Percentiles rank a stretch among this genome's conserved stretches.
These are phyloP conservation scores for Kluyveromyces lactis DNA, from an alignment of 805 yeast species.

Conservation along the genomic window DNA sequence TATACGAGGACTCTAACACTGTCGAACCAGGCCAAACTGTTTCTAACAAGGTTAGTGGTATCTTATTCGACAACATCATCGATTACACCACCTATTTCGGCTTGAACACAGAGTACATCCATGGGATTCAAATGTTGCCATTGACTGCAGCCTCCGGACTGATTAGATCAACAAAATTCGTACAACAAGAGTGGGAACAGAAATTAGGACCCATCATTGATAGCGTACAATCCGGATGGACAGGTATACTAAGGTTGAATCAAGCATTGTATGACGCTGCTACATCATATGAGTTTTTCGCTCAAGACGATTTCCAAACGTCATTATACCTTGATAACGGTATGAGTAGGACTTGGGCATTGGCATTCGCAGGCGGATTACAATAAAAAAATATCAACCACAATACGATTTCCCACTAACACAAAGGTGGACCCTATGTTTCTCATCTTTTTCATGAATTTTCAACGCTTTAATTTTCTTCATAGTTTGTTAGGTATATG, in stretches of 20 bases:
- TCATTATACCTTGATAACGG: slow-evolving; percentile 46
- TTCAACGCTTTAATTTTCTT: too few relatives aligned
- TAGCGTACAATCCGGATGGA: slow-evolving; percentile 51
- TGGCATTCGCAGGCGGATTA: slow-evolving; percentile 50
- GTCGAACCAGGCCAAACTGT: slow-evolving; percentile 44
- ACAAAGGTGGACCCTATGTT: too few relatives aligned
- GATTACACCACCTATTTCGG: slow-evolving; percentile 73
- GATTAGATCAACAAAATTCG: slow-evolving; percentile 45
- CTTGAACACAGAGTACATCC: slow-evolving; percentile 49
- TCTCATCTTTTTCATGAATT: too few relatives aligned
- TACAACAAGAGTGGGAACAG: slow-evolving; percentile 51
- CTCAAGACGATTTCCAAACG: slow-evolving; percentile 25
- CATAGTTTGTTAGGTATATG: too few relatives aligned
- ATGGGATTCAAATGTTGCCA: slow-evolving; percentile 76
- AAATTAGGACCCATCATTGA: slow-evolving; percentile 35
- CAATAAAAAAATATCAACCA: too few relatives aligned
- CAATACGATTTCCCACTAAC: too few relatives aligned
- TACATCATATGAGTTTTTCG: slow-evolving; percentile 36
- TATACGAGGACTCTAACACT: slow-evolving; percentile 39
- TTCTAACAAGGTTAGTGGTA: slow-evolving; percentile 58
- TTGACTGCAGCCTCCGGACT: slow-evolving; percentile 53
- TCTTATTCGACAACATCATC: slow-evolving; percentile 61
- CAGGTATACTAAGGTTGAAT: slow-evolving; percentile 39
- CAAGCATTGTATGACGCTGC: slow-evolving; percentile 38
- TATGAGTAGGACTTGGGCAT: slow-evolving; percentile 54